These are phyloP conservation scores for Drechslerella dactyloides DNA, from an alignment of 2,329 filamentous ascomycete species.

Conservation along the genomic window DNA sequence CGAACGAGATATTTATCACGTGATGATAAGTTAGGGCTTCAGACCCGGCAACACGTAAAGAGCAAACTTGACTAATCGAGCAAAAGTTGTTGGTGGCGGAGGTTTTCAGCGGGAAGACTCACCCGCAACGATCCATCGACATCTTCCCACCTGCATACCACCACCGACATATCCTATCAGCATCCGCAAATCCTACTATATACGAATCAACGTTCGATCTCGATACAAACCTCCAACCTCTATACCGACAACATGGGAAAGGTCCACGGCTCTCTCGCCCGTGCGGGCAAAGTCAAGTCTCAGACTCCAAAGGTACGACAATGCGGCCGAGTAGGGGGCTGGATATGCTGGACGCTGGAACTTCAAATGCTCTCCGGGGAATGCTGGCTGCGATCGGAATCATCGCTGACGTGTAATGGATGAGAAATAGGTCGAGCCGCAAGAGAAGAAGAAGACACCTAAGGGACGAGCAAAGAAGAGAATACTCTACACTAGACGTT, in stretches of 20 bases:
- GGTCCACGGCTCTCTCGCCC: constrained; percentile 91
- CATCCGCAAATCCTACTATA: constrained; percentile 1
- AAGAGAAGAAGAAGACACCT: constrained; percentile 96
- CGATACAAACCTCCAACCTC: neutral
- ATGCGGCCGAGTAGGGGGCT: constrained; percentile 31
- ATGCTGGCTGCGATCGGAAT: constrained; percentile 8
- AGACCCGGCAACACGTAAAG: constrained; percentile 31
- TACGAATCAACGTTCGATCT: neutral
- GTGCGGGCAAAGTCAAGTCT: constrained; percentile 98
- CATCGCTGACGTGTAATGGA: constrained; percentile 49
- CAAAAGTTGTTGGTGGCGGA: constrained; percentile 32
- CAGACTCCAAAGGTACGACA: constrained; percentile 83
- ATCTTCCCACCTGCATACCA: constrained; percentile 4
- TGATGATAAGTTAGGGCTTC: constrained; percentile 35
- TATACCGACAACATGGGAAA: constrained; percentile 74
- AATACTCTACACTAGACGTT: constrained; percentile 87
- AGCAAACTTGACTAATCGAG: constrained; percentile 40
- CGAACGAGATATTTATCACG: neutral
- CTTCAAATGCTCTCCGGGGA: constrained; percentile 5
- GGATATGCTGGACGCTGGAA: neutral
- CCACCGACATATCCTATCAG: constrained; percentile 8
- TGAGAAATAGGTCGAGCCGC: constrained; percentile 73
- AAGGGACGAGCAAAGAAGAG: constrained; percentile 99
- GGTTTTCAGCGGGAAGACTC: constrained; percentile 39
- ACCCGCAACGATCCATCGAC: constrained; percentile 28